phyloP scores from a whole-genome alignment of 2,329 filamentous ascomycete genomes.

The Colletotrichum acutatum region DNA sequence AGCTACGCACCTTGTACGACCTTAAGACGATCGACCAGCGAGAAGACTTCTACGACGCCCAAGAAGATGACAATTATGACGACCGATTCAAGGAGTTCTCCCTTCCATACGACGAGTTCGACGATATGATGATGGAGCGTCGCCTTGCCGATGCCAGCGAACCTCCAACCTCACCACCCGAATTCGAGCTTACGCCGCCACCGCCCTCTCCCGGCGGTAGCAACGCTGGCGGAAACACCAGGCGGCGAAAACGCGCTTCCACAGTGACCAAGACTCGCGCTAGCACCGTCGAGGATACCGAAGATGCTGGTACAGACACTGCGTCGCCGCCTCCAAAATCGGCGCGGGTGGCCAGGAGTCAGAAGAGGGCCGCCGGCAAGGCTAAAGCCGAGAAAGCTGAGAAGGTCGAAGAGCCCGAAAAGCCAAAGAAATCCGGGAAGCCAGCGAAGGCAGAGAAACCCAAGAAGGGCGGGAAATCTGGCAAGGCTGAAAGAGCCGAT shows the following conservation, averaged over 20 bases:
- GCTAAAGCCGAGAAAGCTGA: conserved; percentile 46
- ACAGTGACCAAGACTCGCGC: conserved; percentile 46
- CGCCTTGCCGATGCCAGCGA: conserved; percentile 59
- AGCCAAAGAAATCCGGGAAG: conserved; percentile 42
- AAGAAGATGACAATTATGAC: conserved; percentile 67
- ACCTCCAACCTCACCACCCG: conserved; percentile 57
- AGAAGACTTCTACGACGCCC: conserved; percentile 68
- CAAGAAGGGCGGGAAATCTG: conserved; percentile 40
- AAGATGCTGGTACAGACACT: conserved; percentile 54
- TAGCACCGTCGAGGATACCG: conserved; percentile 65
- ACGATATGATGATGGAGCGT: conserved; percentile 58
- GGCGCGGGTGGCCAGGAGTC: conserved; percentile 49
- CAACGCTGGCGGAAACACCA: conserved; percentile 27
- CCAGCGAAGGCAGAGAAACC: conserved; percentile 43
- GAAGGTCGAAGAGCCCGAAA: conserved; percentile 46
- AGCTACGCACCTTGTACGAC: conserved; percentile 86
- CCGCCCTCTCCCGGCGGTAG: conserved; percentile 33
- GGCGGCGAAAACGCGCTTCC: conserved; percentile 59
- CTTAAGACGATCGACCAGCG: conserved; percentile 87
- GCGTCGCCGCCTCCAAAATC: conserved; percentile 52
- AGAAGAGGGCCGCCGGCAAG: conserved; percentile 51
- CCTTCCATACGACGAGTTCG: conserved; percentile 62
- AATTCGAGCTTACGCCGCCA: conserved; percentile 50
- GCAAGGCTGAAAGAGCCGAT: conserved; percentile 39
- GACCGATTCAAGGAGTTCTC: conserved; percentile 75